Conservation (phyloP, 148 eudicot genomes). For the Dianthus caryophyllus region DNA sequence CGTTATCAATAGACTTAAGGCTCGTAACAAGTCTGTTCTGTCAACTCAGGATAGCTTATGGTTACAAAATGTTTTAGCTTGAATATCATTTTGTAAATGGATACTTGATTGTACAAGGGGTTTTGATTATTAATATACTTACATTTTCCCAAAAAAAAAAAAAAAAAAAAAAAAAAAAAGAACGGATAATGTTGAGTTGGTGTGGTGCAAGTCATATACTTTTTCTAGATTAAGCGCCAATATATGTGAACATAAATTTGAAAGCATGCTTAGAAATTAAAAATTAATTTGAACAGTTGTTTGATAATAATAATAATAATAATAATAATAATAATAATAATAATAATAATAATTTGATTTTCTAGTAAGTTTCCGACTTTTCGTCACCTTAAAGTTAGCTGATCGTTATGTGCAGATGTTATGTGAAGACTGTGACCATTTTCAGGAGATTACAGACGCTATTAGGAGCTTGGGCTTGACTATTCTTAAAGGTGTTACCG, state of each 20-base stretch:
- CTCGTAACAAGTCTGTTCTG: too few relatives aligned
- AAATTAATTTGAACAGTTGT: background rate
- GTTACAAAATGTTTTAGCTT: too few relatives aligned
- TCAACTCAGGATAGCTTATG: too few relatives aligned
- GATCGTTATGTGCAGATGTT: constrained; percentile 38
- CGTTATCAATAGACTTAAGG: too few relatives aligned
- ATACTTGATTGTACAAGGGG: too few relatives aligned
- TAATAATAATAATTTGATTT: background rate
- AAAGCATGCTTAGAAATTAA: background rate
- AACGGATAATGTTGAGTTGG: constrained; percentile 41
- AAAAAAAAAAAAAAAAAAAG: too few relatives aligned
- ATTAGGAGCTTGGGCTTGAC: constrained; percentile 68
- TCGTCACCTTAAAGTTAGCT: constrained; percentile 1
- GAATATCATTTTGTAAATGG: too few relatives aligned
- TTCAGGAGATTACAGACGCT: constrained; percentile 70
- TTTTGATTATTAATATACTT: too few relatives aligned
- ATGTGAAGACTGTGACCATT: constrained; percentile 57
- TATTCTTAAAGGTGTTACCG: constrained; percentile 73
- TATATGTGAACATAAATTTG: background rate
- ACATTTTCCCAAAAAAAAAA: too few relatives aligned
- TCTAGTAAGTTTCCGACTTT: background rate
- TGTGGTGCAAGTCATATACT: constrained; percentile 37
- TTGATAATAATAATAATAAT: background rate
- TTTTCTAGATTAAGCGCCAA: background rate
- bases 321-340: too few relatives aligned